A percentile compares a stretch with the other conserved stretches of the same genome.
phyloP scores from a whole-genome alignment of 2,329 filamentous ascomycete species.

The Helotiales sp. region DNA sequence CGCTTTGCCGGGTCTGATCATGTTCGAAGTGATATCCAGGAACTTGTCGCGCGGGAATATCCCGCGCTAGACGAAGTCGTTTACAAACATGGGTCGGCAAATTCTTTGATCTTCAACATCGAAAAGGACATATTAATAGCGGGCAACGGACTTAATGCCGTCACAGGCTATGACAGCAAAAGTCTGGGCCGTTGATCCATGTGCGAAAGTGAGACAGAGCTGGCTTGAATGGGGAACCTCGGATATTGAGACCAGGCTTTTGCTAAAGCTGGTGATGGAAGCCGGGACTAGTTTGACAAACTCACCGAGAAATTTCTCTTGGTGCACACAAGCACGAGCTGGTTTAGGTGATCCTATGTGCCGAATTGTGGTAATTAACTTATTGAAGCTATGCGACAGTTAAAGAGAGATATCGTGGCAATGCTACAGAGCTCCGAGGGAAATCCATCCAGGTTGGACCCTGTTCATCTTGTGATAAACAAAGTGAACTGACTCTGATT shows the following conservation, averaged over 20 bases:
- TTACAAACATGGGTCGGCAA: conserved; percentile 49
- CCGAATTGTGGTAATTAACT: neutral
- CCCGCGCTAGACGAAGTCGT: conserved; percentile 64
- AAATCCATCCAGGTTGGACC: neutral
- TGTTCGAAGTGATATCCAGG: conserved; percentile 52
- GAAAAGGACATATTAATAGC: conserved; percentile 36
- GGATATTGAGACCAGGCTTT: conserved; percentile 36
- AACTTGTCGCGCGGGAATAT: conserved; percentile 58
- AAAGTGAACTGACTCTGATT: neutral
- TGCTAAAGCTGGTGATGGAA: conserved; percentile 38
- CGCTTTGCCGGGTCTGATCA: conserved; percentile 50
- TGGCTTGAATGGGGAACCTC: conserved; percentile 30
- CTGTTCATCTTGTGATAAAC: too few species aligned
- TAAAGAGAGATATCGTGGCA: too few species aligned
- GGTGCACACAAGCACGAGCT: conserved; percentile 33
- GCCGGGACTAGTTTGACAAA: conserved; percentile 47
- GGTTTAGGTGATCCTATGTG: neutral
- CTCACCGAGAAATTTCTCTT: conserved; percentile 49
- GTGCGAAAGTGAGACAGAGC: conserved; percentile 46
- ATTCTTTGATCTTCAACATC: conserved; percentile 25
- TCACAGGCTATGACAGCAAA: conserved; percentile 53
- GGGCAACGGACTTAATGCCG: conserved; percentile 61
- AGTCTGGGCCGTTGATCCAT: conserved; percentile 46
- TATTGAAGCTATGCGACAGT: neutral
- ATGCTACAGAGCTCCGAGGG: too few species aligned